Conservation (phyloP, 805 yeast genomes). For the Sugiyamaella boreocaroliniensis region DNA sequence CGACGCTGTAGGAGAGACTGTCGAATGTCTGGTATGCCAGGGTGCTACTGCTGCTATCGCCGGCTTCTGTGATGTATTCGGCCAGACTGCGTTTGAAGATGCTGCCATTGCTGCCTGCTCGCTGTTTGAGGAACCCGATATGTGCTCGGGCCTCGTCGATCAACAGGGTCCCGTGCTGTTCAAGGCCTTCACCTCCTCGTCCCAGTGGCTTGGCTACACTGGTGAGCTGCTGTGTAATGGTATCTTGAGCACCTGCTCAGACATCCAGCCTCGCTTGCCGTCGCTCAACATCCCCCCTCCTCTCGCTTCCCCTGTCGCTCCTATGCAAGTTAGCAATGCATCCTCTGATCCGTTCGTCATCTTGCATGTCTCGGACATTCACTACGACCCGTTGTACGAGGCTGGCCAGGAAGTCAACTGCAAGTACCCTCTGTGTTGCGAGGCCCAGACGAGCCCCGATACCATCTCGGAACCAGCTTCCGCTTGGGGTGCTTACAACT, state of each 20-base stretch:
- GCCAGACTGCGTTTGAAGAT: background rate
- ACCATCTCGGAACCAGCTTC: constrained; percentile 40
- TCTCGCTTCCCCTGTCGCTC: background rate
- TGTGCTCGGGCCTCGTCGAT: constrained; percentile 2
- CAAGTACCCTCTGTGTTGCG: constrained; percentile 6
- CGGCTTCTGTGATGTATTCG: background rate
- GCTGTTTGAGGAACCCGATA: constrained; percentile 1
- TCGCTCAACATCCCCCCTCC: background rate
- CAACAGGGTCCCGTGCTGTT: background rate
- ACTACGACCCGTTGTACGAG: constrained; percentile 45
- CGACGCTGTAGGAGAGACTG: constrained; percentile 1
- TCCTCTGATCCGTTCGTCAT: constrained; percentile 29
- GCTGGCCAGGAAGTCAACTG: constrained; percentile 40
- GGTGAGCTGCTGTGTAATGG: constrained; percentile 2
- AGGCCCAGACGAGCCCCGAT: constrained; percentile 30
- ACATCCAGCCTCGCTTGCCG: background rate
- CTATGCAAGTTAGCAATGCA: background rate
- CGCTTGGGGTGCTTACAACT: constrained; percentile 56
- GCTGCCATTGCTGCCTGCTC: background rate
- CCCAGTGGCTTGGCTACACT: background rate
- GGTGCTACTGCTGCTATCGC: background rate
- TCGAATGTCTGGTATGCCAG: constrained; percentile 4
- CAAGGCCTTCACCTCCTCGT: background rate
- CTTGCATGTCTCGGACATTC: constrained; percentile 61
- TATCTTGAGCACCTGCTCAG: background rate